Evolutionary conservation across 805 yeast species (phyloP).

Genomic region (Ogataea kodamae): DNA sequence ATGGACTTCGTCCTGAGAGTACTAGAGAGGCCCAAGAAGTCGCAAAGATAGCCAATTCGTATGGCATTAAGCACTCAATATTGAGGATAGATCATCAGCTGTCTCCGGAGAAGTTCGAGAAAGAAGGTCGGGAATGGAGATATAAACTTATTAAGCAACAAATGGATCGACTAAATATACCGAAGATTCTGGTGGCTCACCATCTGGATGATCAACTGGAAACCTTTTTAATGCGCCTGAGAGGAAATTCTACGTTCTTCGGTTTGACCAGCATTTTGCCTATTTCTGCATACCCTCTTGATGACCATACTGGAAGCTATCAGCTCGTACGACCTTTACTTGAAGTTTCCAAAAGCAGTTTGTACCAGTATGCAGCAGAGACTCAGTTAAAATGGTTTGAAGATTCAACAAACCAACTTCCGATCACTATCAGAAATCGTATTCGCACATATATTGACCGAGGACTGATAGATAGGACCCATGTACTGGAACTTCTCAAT

Average conservation of each 20-base stretch:
- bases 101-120: constrained; percentile 37
- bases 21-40: constrained; percentile 46
- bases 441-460: constrained; percentile 37
- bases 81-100: constrained; percentile 19
- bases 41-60: constrained; percentile 11
- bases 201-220: constrained; percentile 71
- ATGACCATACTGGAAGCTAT: constrained; percentile 16
- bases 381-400: constrained; percentile 59
- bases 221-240: constrained; percentile 56
- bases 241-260: constrained; percentile 41
- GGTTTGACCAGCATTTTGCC: constrained; percentile 57
- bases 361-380: constrained; percentile 43
- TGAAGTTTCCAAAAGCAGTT: constrained; percentile 38
- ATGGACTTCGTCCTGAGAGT: constrained; percentile 49
- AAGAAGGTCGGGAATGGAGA: constrained; percentile 54
- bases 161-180: constrained; percentile 36
- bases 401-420: constrained; percentile 59
- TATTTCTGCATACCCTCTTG: constrained; percentile 12
- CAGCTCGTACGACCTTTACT: constrained; percentile 52
- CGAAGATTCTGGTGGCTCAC: constrained; percentile 58
- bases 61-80: constrained; percentile 28
- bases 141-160: constrained; percentile 41
- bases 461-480: constrained; percentile 7
- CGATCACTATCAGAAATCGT: constrained; percentile 56
- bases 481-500: constrained; percentile 12